phyloP scores from a whole-genome alignment of 2,329 filamentous ascomycete genomes.

The Ceratocystis albifundus region DNA sequence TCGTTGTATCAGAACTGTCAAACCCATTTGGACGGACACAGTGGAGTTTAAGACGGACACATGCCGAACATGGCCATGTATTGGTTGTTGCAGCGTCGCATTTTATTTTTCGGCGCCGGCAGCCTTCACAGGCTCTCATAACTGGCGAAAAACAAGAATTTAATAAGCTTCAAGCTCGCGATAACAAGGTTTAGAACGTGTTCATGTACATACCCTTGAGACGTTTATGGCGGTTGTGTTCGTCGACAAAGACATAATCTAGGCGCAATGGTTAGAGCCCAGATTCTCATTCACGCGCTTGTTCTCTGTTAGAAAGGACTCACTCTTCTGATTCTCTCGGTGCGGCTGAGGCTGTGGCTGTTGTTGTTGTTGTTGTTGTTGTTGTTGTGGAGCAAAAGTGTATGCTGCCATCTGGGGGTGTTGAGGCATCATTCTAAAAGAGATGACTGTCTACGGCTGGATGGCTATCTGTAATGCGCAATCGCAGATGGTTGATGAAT shows the following conservation, averaged over 20 bases:
- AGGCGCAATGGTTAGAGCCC: constrained; percentile 29
- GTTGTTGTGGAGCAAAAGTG: constrained; percentile 56
- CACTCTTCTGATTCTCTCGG: constrained; percentile 22
- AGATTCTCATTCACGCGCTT: background rate
- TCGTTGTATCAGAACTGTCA: constrained; percentile 36
- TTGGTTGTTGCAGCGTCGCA: constrained; percentile 96
- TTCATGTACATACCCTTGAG: constrained; percentile 59
- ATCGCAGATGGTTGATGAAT: background rate
- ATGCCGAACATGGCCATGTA: constrained; percentile 93
- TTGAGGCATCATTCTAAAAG: constrained; percentile 53
- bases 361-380: constrained; percentile 34
- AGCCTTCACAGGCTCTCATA: constrained; percentile 95
- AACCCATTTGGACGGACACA: constrained; percentile 80
- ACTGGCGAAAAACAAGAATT: constrained; percentile 40
- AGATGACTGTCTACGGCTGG: background rate
- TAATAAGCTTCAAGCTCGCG: background rate
- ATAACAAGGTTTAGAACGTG: background rate
- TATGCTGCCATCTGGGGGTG: constrained; percentile 62
- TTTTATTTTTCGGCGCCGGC: constrained; percentile 89
- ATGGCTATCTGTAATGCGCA: background rate
- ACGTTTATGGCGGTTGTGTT: constrained; percentile 95
- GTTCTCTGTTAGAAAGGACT: constrained; percentile 5
- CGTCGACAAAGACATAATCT: constrained; percentile 99
- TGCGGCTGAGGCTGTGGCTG: constrained; percentile 31
- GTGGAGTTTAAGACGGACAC: constrained; percentile 79